Base-by-base conservation (phyloP, 2,329 filamentous ascomycete genomes). In the Colletotrichum truncatum region DNA sequence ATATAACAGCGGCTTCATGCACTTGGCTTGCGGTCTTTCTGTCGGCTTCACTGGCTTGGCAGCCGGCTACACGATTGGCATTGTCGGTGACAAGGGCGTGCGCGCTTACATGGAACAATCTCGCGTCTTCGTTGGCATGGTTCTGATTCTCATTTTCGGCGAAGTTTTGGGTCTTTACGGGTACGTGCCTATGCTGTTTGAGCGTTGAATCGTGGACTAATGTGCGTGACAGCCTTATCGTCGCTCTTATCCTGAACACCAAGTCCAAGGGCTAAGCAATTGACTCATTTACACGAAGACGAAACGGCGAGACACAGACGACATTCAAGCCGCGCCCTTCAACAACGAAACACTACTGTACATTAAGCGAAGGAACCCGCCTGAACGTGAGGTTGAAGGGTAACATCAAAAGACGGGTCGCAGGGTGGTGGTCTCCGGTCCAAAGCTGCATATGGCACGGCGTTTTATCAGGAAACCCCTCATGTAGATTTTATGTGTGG, bases 111-210 rank as follows among this genome's bases (percentile, higher is more conserved):
- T 99, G 94, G 89, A 93, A 74, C 96, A 99, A 80, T 97, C 93
- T 52, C 89, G 95, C 69, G 92, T 99, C 70, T 99, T 98, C 73
- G 96, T 99, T 52, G 96, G 96, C 79, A 98, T 98, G 96, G 95
- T 99, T 48, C 82, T 99, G 73, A 98, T 98, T 72, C 87, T 98
- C 69, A 99, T 99, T 87, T 99, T 99, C 77, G 96, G 93, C 62
- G 96, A 99, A 85, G 96, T 99, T 16, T 78, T 99, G 76, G 96
- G 96, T 78, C 90, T 99, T 30, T 99, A 99, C 75, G 96, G 96
- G 93, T 97, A 85, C 71, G 91, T 77, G 11, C 18, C 18, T n/a
- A 10, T 18, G 28, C 28, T 14, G 26, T 9, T 14, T 11, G 14
- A 28, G 3, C 21, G 36, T 38, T 38, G 11, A 36, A 12, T n/a